Base-by-base conservation (phyloP, 441 rosid genomes). In the Flueggea neowawraea region DNA sequence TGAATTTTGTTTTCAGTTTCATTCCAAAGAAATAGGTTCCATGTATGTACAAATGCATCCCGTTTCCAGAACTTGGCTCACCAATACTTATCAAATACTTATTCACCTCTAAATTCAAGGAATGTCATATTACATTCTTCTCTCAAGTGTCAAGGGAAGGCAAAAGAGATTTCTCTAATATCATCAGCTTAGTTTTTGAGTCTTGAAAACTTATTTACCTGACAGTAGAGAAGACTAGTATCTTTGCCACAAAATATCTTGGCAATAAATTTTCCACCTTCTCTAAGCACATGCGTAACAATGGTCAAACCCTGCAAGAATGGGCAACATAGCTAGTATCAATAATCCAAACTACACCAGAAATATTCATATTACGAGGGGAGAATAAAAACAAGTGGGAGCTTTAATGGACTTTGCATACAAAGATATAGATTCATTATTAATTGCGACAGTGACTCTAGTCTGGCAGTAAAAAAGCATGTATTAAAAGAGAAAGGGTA, bases 161-260 rank as follows among this genome's bases (percentile, higher is more conserved):
- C 10, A 36, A 14, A 50, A 11, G 22, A 17, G 10, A 15, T 53
- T 15, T 53, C 28, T 10, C 53, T 60, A 48, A 52, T 11, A 4
- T 10, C 16, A 33, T 39, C 28, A 60, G 44, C 48, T 68, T 50
- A 43, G 60, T 16, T 17, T 49, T n/a, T 47, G 16, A 45, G 39
- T 12, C 6, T 43, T 33, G 12, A 49, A 41, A 57, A 39, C 31
- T 36, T 61, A 61, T 67, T 69, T 73, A 95, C 95, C 90, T 95
- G 99, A 78, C 93, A 84, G 67, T 91, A 95, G 32, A 95, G 80
- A 55, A 95, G 97, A 80, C 95, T 88, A 6, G 98, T 91, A 83
- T 95, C 99, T 77, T 95, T 95, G 67, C 98, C 98, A 43, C 99
- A 95, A 75, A 95, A 95, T 72, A 95, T 87, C 74, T 91, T 91